Evolutionary conservation across 2,329 filamentous ascomycete species (phyloP), one percentile per base, ranked within the genome.

Genomic region (Epichloe gansuensis): DNA sequence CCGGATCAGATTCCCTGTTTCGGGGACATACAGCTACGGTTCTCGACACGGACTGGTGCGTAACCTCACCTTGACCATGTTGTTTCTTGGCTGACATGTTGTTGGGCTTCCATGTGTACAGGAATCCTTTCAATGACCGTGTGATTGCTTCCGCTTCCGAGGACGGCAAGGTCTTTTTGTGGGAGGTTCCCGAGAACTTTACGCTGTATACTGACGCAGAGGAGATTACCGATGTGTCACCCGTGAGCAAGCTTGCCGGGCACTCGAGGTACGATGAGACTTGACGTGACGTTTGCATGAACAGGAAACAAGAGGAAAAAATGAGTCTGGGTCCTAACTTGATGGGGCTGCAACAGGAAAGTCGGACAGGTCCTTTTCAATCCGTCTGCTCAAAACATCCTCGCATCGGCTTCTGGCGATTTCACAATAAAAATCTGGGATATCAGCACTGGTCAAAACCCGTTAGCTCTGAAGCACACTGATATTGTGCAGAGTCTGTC

Each of bases 331-430:
- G 12, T 34, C 3, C 52, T 54, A 23, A 51, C 15, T 35, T 5
- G 25, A 23, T n/a, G 43, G 37, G 44, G 35, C 13, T 15, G 41
- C 5, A 25, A 51, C 67, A 94, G 91, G 71, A 98, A 98, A 73
- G 89, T 98, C 58, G 93, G 93, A 56, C 93, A 98, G 70, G 91
- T 98, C 60, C 81, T 96, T 52, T 98, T 97, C 79, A 97, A 98
- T 74, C 91, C 93, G 50, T 83, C 91, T 43, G 93, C 93, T 63
- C 90, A 95, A 67, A 95, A 94, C 70, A 85, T 98, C 60, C 85
- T 98, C 49, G 91, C 93, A 51, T 95, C 91, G 34, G 87, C 91
- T 39, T 97, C 93, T 13, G 93, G 91, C 64, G 93, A 98, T 70
- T 91, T 90, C 71, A 90, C 85, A 15, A 81, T 97, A 72, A 97